Evolutionary conservation across 2,329 filamentous ascomycete genomes (phyloP).

Genomic region (Cordyceps javanica): DNA sequence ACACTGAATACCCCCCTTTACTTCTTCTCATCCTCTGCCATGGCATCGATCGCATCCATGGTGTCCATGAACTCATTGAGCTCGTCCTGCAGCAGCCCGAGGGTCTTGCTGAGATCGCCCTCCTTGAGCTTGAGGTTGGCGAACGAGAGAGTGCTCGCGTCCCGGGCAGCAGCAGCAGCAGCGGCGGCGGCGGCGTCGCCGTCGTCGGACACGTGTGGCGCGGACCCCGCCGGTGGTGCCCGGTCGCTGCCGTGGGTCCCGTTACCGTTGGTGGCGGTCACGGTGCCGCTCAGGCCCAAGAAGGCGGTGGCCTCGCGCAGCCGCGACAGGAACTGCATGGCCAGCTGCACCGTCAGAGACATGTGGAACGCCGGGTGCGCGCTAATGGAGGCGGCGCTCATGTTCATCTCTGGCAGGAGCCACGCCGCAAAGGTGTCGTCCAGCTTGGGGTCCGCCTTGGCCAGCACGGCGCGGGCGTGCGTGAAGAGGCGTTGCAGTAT

Average conservation of each 20-base stretch:
- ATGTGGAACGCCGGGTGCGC: slow-evolving; percentile 35
- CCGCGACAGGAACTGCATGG: slow-evolving; percentile 33
- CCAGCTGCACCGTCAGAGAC: slow-evolving; percentile 36
- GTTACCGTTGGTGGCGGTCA: slow-evolving; percentile 10
- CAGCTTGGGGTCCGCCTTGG: slow-evolving; percentile 20
- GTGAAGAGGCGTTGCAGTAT: slow-evolving; percentile 35
- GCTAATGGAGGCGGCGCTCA: slow-evolving; percentile 35
- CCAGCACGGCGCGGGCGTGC: slow-evolving; percentile 29
- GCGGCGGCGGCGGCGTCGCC: slow-evolving; percentile 23
- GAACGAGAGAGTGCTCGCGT: slow-evolving; percentile 18
- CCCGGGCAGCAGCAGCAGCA: background rate
- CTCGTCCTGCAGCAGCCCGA: slow-evolving; percentile 17
- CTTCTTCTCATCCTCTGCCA: background rate
- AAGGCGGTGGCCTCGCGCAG: slow-evolving; percentile 27
- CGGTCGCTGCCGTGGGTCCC: background rate
- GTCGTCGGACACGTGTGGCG: too few relatives aligned
- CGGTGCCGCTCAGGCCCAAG: slow-evolving; percentile 20
- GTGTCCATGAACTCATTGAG: slow-evolving; percentile 18
- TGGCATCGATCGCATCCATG: slow-evolving; percentile 10
- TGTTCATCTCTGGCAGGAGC: slow-evolving; percentile 34
- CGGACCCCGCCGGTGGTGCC: background rate
- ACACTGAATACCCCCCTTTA: too few relatives aligned
- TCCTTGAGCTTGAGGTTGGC: slow-evolving; percentile 17
- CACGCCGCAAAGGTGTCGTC: slow-evolving; percentile 28
- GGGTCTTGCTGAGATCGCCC: slow-evolving; percentile 16